Conservation (phyloP, 2,329 filamentous ascomycete genomes). For the Scytalidium sp. region DNA sequence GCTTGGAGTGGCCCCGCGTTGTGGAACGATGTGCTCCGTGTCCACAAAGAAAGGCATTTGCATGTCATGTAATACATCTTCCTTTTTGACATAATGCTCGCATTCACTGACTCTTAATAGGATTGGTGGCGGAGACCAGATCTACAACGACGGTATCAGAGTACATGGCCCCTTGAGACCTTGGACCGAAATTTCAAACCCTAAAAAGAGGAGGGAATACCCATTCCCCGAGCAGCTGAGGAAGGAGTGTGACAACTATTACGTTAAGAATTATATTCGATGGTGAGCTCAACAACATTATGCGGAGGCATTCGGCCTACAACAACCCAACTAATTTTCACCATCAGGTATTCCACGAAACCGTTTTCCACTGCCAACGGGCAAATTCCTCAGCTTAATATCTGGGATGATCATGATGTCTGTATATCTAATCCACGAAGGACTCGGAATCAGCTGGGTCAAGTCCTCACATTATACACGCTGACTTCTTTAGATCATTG, state of each 20-base stretch:
- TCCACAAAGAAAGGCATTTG: conserved; percentile 76
- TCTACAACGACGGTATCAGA: conserved; percentile 93
- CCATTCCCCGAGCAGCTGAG: conserved; percentile 78
- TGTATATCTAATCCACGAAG: too few species aligned
- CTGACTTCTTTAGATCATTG: conserved; percentile 58
- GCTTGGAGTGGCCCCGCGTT: conserved; percentile 87
- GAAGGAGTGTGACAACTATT: conserved; percentile 83
- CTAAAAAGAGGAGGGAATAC: conserved; percentile 74
- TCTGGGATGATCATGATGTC: conserved; percentile 94
- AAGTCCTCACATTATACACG: conserved; percentile 67
- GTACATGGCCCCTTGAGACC: conserved; percentile 75
- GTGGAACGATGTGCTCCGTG: conserved; percentile 90
- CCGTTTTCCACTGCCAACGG: conserved; percentile 83
- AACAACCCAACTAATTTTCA: too few species aligned
- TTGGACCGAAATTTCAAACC: conserved; percentile 84
- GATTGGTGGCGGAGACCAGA: conserved; percentile 91
- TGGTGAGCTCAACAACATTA: conserved; percentile 53
- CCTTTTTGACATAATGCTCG: conserved; percentile 42
- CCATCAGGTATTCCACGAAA: conserved; percentile 66
- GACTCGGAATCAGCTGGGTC: too few species aligned
- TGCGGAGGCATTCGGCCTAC: not conserved
- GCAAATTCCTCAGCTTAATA: conserved; percentile 93
- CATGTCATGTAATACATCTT: conserved; percentile 76
- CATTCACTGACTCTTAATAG: conserved; percentile 36
- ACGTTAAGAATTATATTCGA: conserved; percentile 82